Percentiles rank a stretch among this genome's conserved stretches.
phyloP scores from a whole-genome alignment of 139 green algal genomes.

The Chlorella sorokiniana region DNA sequence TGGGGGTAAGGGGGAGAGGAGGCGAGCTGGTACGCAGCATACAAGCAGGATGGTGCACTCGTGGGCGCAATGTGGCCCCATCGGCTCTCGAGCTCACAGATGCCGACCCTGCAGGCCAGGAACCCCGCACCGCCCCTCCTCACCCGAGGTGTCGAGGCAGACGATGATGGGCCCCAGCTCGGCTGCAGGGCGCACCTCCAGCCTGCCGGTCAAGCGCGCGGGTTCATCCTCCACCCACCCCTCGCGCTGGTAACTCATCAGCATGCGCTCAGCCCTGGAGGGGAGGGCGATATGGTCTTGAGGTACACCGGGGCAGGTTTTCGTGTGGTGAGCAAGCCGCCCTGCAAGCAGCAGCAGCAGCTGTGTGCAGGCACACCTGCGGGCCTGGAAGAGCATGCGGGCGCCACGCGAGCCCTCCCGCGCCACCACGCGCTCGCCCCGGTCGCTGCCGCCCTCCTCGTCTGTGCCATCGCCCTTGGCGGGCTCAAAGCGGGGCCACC shows the following conservation, averaged over 20 bases:
- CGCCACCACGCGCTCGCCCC: constrained; percentile 23
- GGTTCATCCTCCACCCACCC: constrained; percentile 88
- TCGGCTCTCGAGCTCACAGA: no score
- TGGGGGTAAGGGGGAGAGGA: background rate
- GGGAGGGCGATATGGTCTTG: background rate
- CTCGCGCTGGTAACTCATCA: constrained; percentile 88
- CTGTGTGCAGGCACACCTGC: constrained; percentile 23
- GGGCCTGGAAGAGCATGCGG: constrained; percentile 80
- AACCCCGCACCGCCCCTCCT: background rate
- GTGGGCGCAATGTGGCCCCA: no score
- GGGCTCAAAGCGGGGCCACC: constrained; percentile 57
- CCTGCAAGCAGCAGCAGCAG: background rate
- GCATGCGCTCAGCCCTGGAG: constrained; percentile 67
- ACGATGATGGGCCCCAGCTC: constrained; percentile 91
- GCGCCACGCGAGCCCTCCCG: constrained; percentile 53
- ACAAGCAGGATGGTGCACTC: background rate
- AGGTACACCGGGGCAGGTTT: background rate
- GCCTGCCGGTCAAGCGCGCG: constrained; percentile 62
- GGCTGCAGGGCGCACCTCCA: constrained; percentile 86
- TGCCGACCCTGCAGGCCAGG: background rate
- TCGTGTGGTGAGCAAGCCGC: background rate
- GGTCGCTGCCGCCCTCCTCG: background rate
- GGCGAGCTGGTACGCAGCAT: background rate
- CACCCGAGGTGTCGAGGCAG: constrained; percentile 84
- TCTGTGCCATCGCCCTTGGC: background rate